These are phyloP conservation scores for Pyrrhoderma noxium DNA, from an alignment of 1,284 basidiomycete species.

Conservation along the genomic window DNA sequence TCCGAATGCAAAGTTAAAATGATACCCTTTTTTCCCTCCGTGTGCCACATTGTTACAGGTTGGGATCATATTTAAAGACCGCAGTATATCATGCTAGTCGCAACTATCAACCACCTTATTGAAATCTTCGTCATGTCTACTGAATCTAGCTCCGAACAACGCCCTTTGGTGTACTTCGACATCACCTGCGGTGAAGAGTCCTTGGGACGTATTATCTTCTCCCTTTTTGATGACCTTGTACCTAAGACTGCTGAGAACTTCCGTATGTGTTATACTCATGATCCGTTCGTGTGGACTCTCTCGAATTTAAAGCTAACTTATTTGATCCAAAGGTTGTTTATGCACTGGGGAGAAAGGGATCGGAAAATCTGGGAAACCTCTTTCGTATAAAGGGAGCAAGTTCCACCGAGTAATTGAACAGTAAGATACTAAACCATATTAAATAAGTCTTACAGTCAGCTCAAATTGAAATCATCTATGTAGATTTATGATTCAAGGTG, in stretches of 20 bases:
- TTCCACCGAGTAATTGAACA: conserved; percentile 91
- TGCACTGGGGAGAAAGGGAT: conserved; percentile 85
- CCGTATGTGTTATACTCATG: conserved; percentile 40
- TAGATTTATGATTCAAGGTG: conserved; percentile 75
- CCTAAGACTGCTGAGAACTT: conserved; percentile 92
- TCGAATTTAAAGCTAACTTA: too few relatives aligned
- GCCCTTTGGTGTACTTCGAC: conserved; percentile 71
- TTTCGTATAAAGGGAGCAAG: conserved; percentile 68
- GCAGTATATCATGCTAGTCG: too few relatives aligned
- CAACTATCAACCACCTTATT: too few relatives aligned
- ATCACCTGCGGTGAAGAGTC: conserved; percentile 70
- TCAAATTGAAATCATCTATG: background rate
- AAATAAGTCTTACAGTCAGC: conserved; percentile 27
- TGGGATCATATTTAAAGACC: too few relatives aligned
- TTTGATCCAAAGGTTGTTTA: conserved; percentile 50
- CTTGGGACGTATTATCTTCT: conserved; percentile 66
- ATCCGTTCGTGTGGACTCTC: background rate
- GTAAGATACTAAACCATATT: conserved; percentile 52
- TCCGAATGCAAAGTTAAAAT: too few relatives aligned
- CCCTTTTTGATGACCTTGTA: conserved; percentile 72
- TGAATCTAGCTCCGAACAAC: conserved; percentile 18
- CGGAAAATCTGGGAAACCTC: conserved; percentile 51
- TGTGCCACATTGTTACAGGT: too few relatives aligned
- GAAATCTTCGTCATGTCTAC: too few relatives aligned
- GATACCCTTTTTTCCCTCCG: too few relatives aligned